These are phyloP conservation scores for Trametes punicea DNA, from an alignment of 768 basidiomycete species.

Conservation along the genomic window DNA sequence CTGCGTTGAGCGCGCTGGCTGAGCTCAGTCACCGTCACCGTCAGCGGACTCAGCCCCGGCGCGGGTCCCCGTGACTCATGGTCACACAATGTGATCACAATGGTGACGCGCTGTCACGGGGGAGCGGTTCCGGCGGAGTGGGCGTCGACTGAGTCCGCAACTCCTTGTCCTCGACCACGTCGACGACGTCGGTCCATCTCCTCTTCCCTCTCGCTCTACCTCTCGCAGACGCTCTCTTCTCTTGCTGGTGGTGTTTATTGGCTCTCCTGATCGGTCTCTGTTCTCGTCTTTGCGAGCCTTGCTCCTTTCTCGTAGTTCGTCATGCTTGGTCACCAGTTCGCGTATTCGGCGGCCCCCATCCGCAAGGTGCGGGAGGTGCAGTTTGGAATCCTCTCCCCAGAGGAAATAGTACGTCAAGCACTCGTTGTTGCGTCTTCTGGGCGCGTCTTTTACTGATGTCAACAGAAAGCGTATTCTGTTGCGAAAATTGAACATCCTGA, in stretches of 20 bases:
- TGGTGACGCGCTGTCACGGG: slow-evolving; percentile 11
- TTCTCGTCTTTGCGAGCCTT: slow-evolving; percentile 11
- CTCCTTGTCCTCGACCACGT: slow-evolving; percentile 29
- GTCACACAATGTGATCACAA: slow-evolving; percentile 1
- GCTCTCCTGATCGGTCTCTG: slow-evolving; percentile 17
- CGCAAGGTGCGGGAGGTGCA: slow-evolving; percentile 97
- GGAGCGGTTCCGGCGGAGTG: slow-evolving; percentile 23
- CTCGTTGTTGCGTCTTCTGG: slow-evolving; percentile 30
- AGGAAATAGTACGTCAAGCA: slow-evolving; percentile 76
- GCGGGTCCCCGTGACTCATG: background rate
- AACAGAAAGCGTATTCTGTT: slow-evolving; percentile 96
- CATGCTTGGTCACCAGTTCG: slow-evolving; percentile 89
- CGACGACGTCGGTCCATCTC: slow-evolving; percentile 16
- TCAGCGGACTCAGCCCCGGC: no score
- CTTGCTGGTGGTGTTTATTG: slow-evolving; percentile 12
- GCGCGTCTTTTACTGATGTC: slow-evolving; percentile 14
- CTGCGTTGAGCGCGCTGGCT: slow-evolving; percentile 17
- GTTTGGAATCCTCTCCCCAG: slow-evolving; percentile 97
- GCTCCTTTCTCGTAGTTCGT: slow-evolving; percentile 15
- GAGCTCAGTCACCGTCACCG: slow-evolving; percentile 8
- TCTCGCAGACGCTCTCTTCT: slow-evolving; percentile 8
- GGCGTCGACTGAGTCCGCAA: slow-evolving; percentile 30
- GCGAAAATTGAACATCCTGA: slow-evolving; percentile 99
- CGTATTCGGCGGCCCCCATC: slow-evolving; percentile 90
- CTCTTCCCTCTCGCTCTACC: background rate